Percentiles rank a stretch among this genome's conserved stretches.
These are phyloP conservation scores for Hypoxylon lienhwacheense DNA, from an alignment of 495 filamentous ascomycete species.

Conservation along the genomic window DNA sequence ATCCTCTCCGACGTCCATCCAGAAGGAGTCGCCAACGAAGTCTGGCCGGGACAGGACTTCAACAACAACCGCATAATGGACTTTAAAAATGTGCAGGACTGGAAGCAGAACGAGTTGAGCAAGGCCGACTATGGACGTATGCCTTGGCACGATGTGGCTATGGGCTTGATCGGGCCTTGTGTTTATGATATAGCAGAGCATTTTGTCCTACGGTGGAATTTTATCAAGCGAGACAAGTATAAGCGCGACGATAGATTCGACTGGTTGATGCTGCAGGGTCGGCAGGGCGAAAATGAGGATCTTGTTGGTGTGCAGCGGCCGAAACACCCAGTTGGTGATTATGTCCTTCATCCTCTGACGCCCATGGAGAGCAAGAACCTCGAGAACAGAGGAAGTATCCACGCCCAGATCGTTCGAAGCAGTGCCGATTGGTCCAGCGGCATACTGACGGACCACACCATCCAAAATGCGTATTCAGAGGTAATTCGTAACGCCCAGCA, in stretches of 20 bases:
- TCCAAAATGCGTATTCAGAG: constrained; percentile 89
- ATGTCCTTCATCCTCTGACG: constrained; percentile 76
- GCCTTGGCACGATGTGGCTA: constrained; percentile 96
- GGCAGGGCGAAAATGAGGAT: constrained; percentile 77
- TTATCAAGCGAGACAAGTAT: constrained; percentile 96
- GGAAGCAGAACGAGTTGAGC: constrained; percentile 89
- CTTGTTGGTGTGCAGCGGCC: constrained; percentile 85
- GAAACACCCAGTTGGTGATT: constrained; percentile 81
- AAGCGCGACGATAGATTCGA: constrained; percentile 79
- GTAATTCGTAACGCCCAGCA: constrained; percentile 82
- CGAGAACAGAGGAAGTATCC: constrained; percentile 64
- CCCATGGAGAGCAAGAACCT: constrained; percentile 57
- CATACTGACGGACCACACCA: constrained; percentile 83
- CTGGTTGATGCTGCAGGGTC: constrained; percentile 81
- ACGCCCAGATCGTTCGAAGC: constrained; percentile 82
- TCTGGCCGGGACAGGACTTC: constrained; percentile 96
- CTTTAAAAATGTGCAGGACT: constrained; percentile 85
- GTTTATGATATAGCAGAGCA: constrained; percentile 96
- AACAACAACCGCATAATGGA: constrained; percentile 97
- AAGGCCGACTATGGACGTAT: constrained; percentile 92
- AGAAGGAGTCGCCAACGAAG: constrained; percentile 73
- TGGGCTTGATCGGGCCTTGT: constrained; percentile 85
- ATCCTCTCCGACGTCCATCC: constrained; percentile 86
- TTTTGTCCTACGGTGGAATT: constrained; percentile 95
- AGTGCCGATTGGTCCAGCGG: constrained; percentile 96